phyloP scores from a whole-genome alignment of 768 basidiomycete species.

The Pleurotus citrinopileatus region DNA sequence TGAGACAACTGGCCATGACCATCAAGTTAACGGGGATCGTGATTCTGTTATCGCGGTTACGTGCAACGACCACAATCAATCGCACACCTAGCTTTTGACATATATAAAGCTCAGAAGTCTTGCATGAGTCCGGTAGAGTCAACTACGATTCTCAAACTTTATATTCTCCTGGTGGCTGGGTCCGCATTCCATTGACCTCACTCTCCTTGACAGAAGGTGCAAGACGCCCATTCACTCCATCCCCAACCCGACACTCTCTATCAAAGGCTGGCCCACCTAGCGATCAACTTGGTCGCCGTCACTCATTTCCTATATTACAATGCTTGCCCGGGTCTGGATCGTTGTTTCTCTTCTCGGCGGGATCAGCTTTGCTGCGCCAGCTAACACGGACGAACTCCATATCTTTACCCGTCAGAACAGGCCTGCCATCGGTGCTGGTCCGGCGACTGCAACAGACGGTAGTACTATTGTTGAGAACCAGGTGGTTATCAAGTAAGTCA shows the following conservation, averaged over 20 bases:
- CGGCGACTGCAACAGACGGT: conserved; percentile 10
- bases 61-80: background rate
- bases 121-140: background rate
- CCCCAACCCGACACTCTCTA: no score
- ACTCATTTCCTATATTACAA: background rate
- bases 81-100: background rate
- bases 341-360: background rate
- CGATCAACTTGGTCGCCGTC: background rate
- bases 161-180: background rate
- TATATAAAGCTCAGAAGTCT: background rate
- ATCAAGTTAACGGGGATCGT: no score
- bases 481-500: conserved; percentile 12
- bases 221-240: background rate
- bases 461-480: conserved; percentile 12
- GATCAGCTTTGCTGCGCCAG: background rate
- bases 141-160: background rate
- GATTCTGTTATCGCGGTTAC: background rate
- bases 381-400: background rate
- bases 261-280: background rate
- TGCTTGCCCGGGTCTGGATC: background rate
- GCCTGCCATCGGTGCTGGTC: conserved; percentile 6
- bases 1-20: no score
- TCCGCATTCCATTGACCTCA: background rate
- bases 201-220: background rate
- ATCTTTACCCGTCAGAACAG: background rate